Percentiles rank a stretch among this genome's conserved stretches.
These are phyloP conservation scores for Skeletonema marinoi DNA, from an alignment of 108 stramenopile genomes.

Conservation along the genomic window DNA sequence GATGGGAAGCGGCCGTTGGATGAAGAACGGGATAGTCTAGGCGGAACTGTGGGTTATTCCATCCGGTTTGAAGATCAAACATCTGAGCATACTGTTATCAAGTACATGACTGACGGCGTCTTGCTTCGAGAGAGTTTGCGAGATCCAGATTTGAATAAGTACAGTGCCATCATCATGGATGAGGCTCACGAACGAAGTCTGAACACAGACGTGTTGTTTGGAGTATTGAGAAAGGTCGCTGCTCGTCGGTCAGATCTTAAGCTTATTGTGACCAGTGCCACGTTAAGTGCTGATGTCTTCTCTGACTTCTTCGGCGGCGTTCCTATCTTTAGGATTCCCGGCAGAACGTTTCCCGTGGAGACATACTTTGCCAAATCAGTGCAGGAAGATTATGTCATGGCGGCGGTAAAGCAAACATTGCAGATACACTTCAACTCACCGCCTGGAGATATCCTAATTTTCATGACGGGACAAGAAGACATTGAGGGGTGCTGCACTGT, in stretches of 20 bases:
- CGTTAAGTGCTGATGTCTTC: constrained; percentile 95
- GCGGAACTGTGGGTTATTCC: constrained; percentile 95
- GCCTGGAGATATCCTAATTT: constrained; percentile 97
- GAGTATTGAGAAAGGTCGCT: constrained; percentile 92
- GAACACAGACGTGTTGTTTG: constrained; percentile 98
- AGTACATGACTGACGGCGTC: constrained; percentile 98
- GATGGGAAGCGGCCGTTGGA: constrained; percentile 48
- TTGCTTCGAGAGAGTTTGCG: constrained; percentile 94
- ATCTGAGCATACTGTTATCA: constrained; percentile 78
- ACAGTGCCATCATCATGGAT: constrained; percentile 95
- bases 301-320: constrained; percentile 96
- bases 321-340: constrained; percentile 92
- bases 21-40: constrained; percentile 83
- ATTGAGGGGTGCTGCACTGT: constrained; percentile 96
- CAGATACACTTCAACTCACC: constrained; percentile 97
- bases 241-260: constrained; percentile 93
- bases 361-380: constrained; percentile 90
- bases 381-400: constrained; percentile 98
- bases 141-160: constrained; percentile 94
- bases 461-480: constrained; percentile 99
- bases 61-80: constrained; percentile 99
- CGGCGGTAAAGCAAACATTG: constrained; percentile 96
- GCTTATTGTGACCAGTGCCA: constrained; percentile 98
- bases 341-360: constrained; percentile 95
- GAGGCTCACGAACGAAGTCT: constrained; percentile 97